Evolutionary conservation across 2,329 filamentous ascomycete genomes (phyloP).

Genomic region (Aspergillus neotritici): DNA sequence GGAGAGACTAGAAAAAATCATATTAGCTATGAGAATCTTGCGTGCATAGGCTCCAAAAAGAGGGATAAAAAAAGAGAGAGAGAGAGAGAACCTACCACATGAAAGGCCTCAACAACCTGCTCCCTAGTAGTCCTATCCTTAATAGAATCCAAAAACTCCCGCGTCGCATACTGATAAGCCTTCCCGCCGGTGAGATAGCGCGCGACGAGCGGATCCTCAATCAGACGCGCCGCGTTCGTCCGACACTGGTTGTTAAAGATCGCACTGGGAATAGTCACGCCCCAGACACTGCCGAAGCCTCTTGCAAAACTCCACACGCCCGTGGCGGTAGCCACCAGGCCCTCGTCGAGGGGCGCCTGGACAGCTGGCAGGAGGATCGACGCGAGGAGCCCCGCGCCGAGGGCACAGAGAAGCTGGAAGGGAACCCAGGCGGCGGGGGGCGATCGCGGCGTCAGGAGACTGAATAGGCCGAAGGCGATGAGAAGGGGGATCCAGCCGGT

Average conservation of each 20-base stretch:
- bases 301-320: constrained; percentile 20
- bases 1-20: too few relatives aligned
- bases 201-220: constrained; percentile 10
- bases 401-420: constrained; percentile 19
- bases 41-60: too few relatives aligned
- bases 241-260: constrained; percentile 15
- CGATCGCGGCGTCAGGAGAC: constrained; percentile 35
- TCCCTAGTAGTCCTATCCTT: neutral
- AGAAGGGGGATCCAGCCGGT: constrained; percentile 34
- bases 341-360: constrained; percentile 18
- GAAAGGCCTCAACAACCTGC: constrained; percentile 6
- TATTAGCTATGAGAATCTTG: too few relatives aligned
- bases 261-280: constrained; percentile 15
- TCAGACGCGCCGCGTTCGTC: neutral
- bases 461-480: constrained; percentile 39
- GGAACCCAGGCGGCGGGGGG: constrained; percentile 35
- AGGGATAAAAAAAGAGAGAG: too few relatives aligned
- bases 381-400: constrained; percentile 16
- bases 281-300: constrained; percentile 24
- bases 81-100: constrained; percentile 8
- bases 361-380: constrained; percentile 19
- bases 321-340: constrained; percentile 16
- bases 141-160: constrained; percentile 6
- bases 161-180: constrained; percentile 18
- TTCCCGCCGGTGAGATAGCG: constrained; percentile 11